phyloP scores from a whole-genome alignment of 305 asterid genomes.

The Fraxinus velutina region DNA sequence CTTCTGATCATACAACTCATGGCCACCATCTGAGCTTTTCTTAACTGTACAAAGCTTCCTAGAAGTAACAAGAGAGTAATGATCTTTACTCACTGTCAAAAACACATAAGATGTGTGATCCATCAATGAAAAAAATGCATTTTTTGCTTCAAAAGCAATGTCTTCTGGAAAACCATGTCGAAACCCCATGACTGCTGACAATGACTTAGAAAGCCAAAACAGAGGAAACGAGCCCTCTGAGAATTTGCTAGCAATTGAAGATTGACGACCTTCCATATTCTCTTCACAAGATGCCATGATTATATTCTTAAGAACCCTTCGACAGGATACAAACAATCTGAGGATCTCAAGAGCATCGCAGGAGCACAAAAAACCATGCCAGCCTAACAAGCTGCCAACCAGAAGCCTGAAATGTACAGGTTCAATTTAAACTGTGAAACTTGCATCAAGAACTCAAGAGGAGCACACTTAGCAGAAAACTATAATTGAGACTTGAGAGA shows the following conservation, averaged over 20 bases:
- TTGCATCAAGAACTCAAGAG: slow-evolving; percentile 15
- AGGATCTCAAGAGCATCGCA: slow-evolving; percentile 44
- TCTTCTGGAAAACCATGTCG: slow-evolving; percentile 45
- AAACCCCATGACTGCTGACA: slow-evolving; percentile 46
- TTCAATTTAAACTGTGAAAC: slow-evolving; percentile 19
- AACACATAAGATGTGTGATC: slow-evolving; percentile 65
- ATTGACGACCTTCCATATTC: slow-evolving; percentile 33
- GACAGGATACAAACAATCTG: slow-evolving; percentile 69
- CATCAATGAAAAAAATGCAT: slow-evolving; percentile 45
- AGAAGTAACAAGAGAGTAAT: slow-evolving; percentile 30
- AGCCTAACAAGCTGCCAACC: slow-evolving; percentile 56
- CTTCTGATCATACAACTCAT: slow-evolving; percentile 31
- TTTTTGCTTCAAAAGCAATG: slow-evolving; percentile 40
- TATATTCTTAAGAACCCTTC: slow-evolving; percentile 61
- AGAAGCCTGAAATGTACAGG: slow-evolving; percentile 64
- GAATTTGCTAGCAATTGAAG: slow-evolving; percentile 32
- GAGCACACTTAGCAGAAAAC: not conserved
- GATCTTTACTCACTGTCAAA: slow-evolving; percentile 46
- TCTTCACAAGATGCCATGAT: slow-evolving; percentile 50
- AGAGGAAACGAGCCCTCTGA: slow-evolving; percentile 45
- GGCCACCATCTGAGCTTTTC: slow-evolving; percentile 26
- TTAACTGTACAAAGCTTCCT: slow-evolving; percentile 35
- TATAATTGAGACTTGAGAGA: slow-evolving; percentile 1
- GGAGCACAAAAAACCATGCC: slow-evolving; percentile 25
- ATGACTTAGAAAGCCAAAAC: slow-evolving; percentile 75